These are phyloP conservation scores for Exophiala calicioides DNA, from an alignment of 2,329 filamentous ascomycete genomes.

Conservation along the genomic window DNA sequence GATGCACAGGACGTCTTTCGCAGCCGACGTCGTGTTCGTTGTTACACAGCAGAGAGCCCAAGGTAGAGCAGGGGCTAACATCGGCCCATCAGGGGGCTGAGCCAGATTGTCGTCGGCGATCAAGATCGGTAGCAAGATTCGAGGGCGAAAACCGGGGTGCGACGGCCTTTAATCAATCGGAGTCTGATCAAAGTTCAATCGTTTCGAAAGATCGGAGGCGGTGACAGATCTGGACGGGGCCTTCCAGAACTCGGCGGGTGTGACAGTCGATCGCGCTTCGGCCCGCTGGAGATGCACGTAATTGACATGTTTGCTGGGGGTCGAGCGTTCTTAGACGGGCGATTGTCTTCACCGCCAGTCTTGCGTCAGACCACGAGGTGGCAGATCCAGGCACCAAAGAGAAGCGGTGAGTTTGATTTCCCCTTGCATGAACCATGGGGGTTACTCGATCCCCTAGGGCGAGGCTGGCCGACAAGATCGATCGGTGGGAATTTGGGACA, in stretches of 20 bases:
- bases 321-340: neutral
- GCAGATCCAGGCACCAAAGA: neutral
- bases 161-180: neutral
- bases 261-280: neutral
- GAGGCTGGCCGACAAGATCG: neutral
- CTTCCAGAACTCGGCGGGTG: neutral
- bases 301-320: neutral
- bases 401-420: constrained; percentile 15
- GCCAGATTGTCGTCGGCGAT: neutral
- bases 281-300: constrained; percentile 3
- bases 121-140: neutral
- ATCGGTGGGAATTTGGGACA: neutral
- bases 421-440: constrained; percentile 18
- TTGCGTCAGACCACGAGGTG: constrained; percentile 25
- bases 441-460: constrained; percentile 11
- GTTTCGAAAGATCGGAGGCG: neutral
- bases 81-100: neutral
- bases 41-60: neutral
- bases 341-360: constrained; percentile 20
- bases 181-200: neutral
- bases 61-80: neutral
- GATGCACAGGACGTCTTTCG: neutral
- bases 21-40: neutral
- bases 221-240: neutral
- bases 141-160: neutral